Evolutionary conservation across 1,284 basidiomycete genomes (phyloP), one percentile per base, ranked within the genome.

Genomic region (Trichosporon sp.): DNA sequence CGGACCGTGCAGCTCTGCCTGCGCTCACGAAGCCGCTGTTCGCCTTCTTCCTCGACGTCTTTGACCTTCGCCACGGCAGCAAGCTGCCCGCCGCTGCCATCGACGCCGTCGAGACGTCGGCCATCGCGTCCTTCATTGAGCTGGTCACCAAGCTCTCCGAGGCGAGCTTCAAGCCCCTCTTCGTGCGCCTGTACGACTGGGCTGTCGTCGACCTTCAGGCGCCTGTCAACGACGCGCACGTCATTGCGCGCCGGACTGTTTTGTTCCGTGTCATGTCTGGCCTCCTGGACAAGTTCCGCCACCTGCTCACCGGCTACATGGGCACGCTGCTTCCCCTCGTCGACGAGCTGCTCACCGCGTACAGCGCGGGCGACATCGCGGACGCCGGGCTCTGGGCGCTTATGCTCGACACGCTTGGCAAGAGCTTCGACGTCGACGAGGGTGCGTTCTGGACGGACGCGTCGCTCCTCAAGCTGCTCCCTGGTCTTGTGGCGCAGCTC

Each of bases 81-180:
- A 66, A 63, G 56, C 82, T 83, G 63, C 72, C 79, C 70, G 64
- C 73, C 74, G 56, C 79, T 77, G 62, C 73, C 76, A 25, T 79
- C 73, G 72, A 77, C 56, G 71, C 62, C 9, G 77, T 86, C 69
- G 86, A 86, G 76, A 79, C 80, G 58, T 81, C 80, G 42, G 81
- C 84, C 1, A 81, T 93, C 71, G 83, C 86, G 1, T 90, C 93
- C 2, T 98, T 97, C 86, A 86, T 91, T 25, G 91, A 95, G 78
- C 85, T 98, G 18, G 92, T 95, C 11, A 88, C 94, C 72, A 98
- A 98, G 83, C 86, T 99, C 65, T 98, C 96, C 77, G 97, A 99
- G 78, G 88, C 89, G 0, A 88, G 91, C 0, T 98, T 99, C 89
- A 89, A 90, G 74, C 96, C 96, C 1, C 84, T 98, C 21, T 97